A percentile compares a stretch with the other conserved stretches of the same genome.
Evolutionary conservation across 768 basidiomycete species (phyloP).

Genomic region (Kondoa subrosea): DNA sequence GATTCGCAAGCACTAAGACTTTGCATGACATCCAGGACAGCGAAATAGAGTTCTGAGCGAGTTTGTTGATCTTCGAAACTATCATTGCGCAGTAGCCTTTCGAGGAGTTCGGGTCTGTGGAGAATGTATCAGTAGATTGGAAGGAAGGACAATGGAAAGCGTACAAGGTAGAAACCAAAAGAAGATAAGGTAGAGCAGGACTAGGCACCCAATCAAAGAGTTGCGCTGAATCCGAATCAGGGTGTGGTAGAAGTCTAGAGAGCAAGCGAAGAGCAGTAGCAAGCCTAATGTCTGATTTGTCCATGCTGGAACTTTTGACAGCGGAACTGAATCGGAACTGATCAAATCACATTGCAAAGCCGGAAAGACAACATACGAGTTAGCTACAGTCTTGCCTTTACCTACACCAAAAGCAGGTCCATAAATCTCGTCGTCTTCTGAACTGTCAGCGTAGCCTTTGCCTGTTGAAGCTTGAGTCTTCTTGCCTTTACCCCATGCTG

Average conservation of each 20-base stretch:
- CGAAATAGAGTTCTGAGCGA: not conserved
- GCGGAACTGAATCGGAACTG: not conserved
- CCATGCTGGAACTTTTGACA: not conserved
- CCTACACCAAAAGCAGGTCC: not conserved
- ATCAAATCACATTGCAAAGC: not conserved
- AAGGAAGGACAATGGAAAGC: no score
- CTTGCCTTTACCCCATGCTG: not conserved
- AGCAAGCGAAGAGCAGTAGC: not conserved
- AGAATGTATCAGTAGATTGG: no score
- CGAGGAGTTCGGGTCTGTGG: not conserved
- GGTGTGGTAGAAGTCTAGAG: not conserved
- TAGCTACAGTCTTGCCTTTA: not conserved
- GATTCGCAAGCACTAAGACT: not conserved
- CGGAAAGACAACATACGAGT: not conserved
- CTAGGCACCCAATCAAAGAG: not conserved
- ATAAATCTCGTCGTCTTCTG: not conserved
- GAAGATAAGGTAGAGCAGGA: not conserved
- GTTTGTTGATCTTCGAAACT: not conserved
- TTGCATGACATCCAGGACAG: not conserved
- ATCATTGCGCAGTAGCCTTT: not conserved
- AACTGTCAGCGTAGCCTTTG: not conserved
- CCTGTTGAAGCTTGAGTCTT: not conserved
- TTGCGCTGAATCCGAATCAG: not conserved
- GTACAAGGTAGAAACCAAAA: not conserved
- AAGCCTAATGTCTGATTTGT: not conserved